A percentile compares a stretch with the other conserved stretches of the same genome.
phyloP scores from a whole-genome alignment of 352 stramenopile species.

The Phytophthora quininea region DNA sequence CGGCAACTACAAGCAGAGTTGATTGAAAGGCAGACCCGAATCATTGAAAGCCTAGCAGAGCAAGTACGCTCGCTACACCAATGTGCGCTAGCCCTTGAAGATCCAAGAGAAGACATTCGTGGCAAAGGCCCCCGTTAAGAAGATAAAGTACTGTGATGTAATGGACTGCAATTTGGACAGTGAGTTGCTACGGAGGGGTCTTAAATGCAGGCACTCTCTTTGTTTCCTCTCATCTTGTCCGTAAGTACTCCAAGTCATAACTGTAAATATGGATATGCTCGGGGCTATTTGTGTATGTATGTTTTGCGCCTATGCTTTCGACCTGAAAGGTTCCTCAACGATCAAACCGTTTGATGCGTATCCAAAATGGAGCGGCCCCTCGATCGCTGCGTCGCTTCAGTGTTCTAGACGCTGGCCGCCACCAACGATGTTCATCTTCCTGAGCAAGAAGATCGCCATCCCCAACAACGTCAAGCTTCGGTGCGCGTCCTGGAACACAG shows the following conservation, averaged over 20 bases:
- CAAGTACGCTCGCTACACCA: background rate
- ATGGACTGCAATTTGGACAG: no score
- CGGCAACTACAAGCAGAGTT: slow-evolving; percentile 1
- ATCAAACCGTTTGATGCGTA: background rate
- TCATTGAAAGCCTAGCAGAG: background rate
- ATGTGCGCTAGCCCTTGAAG: background rate
- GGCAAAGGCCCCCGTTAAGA: no score
- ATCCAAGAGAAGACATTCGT: background rate
- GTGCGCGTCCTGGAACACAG: slow-evolving; percentile 92
- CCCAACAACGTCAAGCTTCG: slow-evolving; percentile 93
- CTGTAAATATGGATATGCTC: no score
- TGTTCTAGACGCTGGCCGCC: background rate
- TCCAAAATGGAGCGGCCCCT: slow-evolving; percentile 1
- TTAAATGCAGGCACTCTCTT: no score
- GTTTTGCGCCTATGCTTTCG: no score
- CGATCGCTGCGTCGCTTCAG: background rate
- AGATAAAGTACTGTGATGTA: no score
- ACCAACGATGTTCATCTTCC: slow-evolving; percentile 91
- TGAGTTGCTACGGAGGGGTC: no score
- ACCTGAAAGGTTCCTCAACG: background rate
- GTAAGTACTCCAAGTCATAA: no score
- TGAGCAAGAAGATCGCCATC: slow-evolving; percentile 96
- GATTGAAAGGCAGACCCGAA: background rate
- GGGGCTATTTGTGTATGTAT: no score
- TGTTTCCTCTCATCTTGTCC: no score